Percentiles rank a stretch among this genome's conserved stretches.
Conservation (phyloP, 768 basidiomycete genomes). For the Sarcodon sp. region DNA sequence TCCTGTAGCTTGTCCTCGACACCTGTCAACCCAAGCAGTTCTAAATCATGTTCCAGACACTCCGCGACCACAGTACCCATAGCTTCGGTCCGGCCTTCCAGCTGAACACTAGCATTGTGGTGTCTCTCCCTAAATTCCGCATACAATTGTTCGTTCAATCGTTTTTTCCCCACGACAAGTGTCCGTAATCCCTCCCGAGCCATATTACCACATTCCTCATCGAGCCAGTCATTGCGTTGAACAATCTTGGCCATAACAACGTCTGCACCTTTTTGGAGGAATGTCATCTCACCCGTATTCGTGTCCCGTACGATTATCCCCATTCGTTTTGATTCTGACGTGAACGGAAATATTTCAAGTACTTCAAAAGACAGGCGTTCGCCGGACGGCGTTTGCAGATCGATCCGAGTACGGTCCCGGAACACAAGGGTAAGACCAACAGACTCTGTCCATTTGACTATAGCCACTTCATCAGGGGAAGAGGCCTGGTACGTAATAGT, state of each 20-base stretch:
- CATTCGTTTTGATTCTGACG: constrained; percentile 98
- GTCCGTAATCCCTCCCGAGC: constrained; percentile 92
- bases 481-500: constrained; percentile 96
- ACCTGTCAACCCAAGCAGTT: constrained; percentile 90
- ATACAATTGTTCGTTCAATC: constrained; percentile 57
- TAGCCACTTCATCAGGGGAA: constrained; percentile 97
- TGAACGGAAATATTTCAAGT: constrained; percentile 95
- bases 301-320: constrained; percentile 87
- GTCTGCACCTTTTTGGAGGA: constrained; percentile 95
- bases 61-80: constrained; percentile 65
- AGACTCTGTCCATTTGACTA: constrained; percentile 94
- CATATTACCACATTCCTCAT: constrained; percentile 98
- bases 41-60: constrained; percentile 78
- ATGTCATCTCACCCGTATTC: constrained; percentile 65
- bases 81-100: constrained; percentile 73
- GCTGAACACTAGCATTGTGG: constrained; percentile 65
- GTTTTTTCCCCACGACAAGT: constrained; percentile 81
- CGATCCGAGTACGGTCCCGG: constrained; percentile 87
- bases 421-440: constrained; percentile 83
- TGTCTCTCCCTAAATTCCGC: constrained; percentile 58
- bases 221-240: constrained; percentile 95
- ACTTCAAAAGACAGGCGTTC: constrained; percentile 63
- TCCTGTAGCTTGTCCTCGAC: constrained; percentile 99
- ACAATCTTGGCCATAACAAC: constrained; percentile 97
- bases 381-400: constrained; percentile 63